Evolutionary conservation across 2,329 filamentous ascomycete genomes (phyloP).

Genomic region (Alternaria dauci): DNA sequence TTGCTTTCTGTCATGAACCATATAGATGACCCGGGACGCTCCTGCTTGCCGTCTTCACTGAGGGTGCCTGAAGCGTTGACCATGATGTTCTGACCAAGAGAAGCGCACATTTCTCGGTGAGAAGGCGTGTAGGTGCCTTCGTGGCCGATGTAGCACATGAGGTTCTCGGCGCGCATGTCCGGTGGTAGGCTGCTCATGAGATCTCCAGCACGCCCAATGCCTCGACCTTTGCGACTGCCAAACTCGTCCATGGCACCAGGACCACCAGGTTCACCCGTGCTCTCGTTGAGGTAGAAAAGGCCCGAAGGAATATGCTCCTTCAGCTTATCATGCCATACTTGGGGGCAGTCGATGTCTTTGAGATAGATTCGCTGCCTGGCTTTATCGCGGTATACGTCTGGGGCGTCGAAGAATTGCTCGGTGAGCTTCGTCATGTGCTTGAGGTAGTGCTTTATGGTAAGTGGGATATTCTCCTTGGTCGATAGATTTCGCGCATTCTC

Average conservation of each 20-base stretch:
- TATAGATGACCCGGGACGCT: conserved; percentile 84
- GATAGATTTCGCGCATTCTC: conserved; percentile 86
- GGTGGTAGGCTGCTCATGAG: conserved; percentile 90
- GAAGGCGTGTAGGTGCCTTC: conserved; percentile 96
- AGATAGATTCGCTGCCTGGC: conserved; percentile 87
- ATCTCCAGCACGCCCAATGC: conserved; percentile 79
- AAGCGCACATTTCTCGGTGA: conserved; percentile 97
- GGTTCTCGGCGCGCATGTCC: conserved; percentile 90
- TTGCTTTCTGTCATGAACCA: conserved; percentile 99
- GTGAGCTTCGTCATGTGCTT: conserved; percentile 85
- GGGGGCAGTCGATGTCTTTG: conserved; percentile 95
- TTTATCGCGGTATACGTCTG: conserved; percentile 78
- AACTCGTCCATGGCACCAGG: conserved; percentile 63
- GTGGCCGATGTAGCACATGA: conserved; percentile 98
- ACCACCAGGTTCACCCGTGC: conserved; percentile 66
- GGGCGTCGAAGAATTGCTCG: conserved; percentile 75
- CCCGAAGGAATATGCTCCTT: conserved; percentile 78
- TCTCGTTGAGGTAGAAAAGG: conserved; percentile 92
- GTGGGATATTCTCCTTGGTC: conserved; percentile 75
- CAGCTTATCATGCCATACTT: conserved; percentile 83
- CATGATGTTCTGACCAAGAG: conserved; percentile 97
- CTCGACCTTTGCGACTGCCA: conserved; percentile 60
- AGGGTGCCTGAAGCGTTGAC: conserved; percentile 79
- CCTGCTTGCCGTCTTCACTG: conserved; percentile 72
- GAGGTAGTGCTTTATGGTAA: conserved; percentile 90